Base-by-base conservation (phyloP, 352 stramenopile species). In the Paralagenidium karlingii region DNA sequence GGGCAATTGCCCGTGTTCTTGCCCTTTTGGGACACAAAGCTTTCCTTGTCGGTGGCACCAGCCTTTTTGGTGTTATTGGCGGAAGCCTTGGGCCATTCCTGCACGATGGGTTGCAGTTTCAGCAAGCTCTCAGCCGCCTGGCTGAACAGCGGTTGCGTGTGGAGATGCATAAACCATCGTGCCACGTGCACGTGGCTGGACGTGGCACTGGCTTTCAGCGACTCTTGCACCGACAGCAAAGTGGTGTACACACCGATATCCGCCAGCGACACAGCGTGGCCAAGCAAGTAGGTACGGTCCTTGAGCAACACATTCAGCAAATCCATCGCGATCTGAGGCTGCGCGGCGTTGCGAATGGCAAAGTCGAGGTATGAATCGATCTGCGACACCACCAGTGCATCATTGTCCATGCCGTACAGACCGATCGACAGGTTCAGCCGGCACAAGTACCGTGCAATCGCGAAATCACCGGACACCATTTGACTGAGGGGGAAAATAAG, bases 281-380 rank as follows among this genome's bases (percentile, higher is more conserved):
- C 93, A 5, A 97, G 81, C 34, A 99, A 58, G 57, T 97, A 99
- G 3, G 94, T 98, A 31, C 78, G 63, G 9, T 68, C 67, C 32
- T 74, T 63, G 24, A 98, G 63, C 31, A 91, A 57, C 8, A 75
- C 71, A 57, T 98, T 68, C 28, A 99, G 53, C 11, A 93, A 86
- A 41, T 73, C 67, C 4, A 89, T 55, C 8, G 81, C 61, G 24
- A 83, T 59, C 13, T 56, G 38, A 1, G 36, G 41, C 8, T 29
- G 43, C 1, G 46, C 41, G n/a, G 38, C 47, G 6, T 51, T 56
- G 26, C 56, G 41, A 6, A 90, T 53, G 18, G 86, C 76, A 51
- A 97, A 97, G 57, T 97, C 91, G 12, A 97, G 65, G 88, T 89
- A 98, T 55, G 88, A 64, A 58, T 97, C 89, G 34, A 88, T 71